Base-by-base conservation (phyloP, 1,284 basidiomycete species). In the Ustilago hordei region DNA sequence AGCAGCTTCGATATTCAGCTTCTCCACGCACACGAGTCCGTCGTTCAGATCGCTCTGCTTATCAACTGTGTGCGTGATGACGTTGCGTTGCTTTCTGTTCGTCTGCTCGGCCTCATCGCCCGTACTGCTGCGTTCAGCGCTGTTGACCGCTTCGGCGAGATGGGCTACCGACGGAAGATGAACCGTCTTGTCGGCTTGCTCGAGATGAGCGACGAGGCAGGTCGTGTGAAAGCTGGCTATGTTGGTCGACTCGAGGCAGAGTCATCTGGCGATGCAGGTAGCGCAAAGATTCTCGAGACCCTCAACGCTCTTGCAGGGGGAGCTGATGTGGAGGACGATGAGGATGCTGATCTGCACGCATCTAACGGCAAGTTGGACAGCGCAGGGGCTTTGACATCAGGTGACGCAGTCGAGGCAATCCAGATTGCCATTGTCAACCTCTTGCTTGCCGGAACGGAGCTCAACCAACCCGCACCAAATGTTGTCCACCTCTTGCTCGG, bases 401-500 rank as follows among this genome's bases (percentile, higher is more conserved):
- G 58, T 15, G 78, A 80, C 28, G 75, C 75, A 1, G 88, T 90
- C 6, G 92, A 94, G 77, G 91, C 92, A 0, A 93, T 93, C 55
- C 89, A 93, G 38, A 87, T 92, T 2, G 91, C 93, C 0, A 91
- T 94, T n/a, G 90, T 99, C 55, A 92, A 96, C 75, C 88, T 99
- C 11, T 88, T 99, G 66, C 90, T 95, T 48, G 90, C 91, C 61
- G 93, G 93, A 72, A 95, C 95, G 0, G 87, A 90, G n/a, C 85
- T 87, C 0, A 89, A 89, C 52, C 87, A 89, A 11, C 86, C 91
- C 0, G 93, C 91, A 66, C 94, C 95, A 15, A 98, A 96, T 81
- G 85, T 98, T 39, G 93, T 93, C 0, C 95, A 98, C 87, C 93
- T 95, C 86, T 88, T 99, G 9, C 89, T 99, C 38, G 90, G 90